Evolutionary conservation across 177 flowering plant species (phyloP).

Genomic region (Vitis hybrid): DNA sequence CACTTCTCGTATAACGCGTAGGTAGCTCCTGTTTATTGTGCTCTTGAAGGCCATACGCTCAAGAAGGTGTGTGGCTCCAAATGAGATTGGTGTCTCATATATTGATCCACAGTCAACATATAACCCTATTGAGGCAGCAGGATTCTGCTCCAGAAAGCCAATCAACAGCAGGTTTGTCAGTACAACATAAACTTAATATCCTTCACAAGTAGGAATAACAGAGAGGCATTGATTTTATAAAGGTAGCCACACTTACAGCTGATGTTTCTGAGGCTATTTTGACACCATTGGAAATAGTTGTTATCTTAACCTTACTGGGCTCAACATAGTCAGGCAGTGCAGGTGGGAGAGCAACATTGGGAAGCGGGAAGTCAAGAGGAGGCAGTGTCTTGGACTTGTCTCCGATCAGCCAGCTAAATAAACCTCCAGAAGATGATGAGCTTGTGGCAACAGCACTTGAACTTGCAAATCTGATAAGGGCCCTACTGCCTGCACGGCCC

Average conservation of each 20-base stretch:
- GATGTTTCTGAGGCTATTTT: slow-evolving; percentile 78
- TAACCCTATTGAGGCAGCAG: slow-evolving; percentile 83
- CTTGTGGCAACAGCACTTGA: slow-evolving; percentile 42
- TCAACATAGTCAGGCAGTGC: slow-evolving; percentile 77
- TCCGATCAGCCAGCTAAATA: slow-evolving; percentile 76
- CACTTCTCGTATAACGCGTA: slow-evolving; percentile 86
- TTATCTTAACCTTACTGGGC: slow-evolving; percentile 67
- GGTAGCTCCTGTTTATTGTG: slow-evolving; percentile 79
- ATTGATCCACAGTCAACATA: slow-evolving; percentile 87
- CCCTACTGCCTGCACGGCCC: slow-evolving; percentile 34
- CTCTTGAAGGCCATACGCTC: slow-evolving; percentile 98
- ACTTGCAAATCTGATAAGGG: slow-evolving; percentile 49
- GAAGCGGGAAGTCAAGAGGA: slow-evolving; percentile 67
- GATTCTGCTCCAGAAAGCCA: slow-evolving; percentile 46
- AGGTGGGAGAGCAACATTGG: slow-evolving; percentile 57
- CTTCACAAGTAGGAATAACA: not conserved
- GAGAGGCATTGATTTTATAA: not conserved
- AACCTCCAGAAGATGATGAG: slow-evolving; percentile 52
- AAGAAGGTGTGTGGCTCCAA: slow-evolving; percentile 78
- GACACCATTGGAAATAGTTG: slow-evolving; percentile 80
- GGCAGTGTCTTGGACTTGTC: slow-evolving; percentile 46
- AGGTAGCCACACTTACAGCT: slow-evolving; percentile 34
- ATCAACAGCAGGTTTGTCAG: not conserved
- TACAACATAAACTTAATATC: slow-evolving; percentile 1
- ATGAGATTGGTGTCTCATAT: slow-evolving; percentile 64